Base-by-base conservation (phyloP, 2,329 filamentous ascomycete species). In the Botrytis fabae region DNA sequence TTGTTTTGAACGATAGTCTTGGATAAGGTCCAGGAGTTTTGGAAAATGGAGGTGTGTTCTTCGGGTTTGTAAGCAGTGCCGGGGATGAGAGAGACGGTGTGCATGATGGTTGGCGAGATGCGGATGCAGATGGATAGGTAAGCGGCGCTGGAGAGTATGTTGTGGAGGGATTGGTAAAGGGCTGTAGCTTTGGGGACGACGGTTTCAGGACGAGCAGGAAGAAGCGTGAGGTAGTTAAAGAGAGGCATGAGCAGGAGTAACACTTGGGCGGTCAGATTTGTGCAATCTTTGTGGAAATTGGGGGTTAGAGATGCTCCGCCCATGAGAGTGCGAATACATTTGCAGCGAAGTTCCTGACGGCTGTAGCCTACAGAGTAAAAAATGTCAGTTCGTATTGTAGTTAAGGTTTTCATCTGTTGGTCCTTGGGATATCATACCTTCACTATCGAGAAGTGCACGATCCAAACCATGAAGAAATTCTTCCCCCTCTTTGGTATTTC, bases 201-300 rank as follows among this genome's bases (percentile, higher is more conserved):
- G 1, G 22, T 44, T 16, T 44, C 65, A 1, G 62, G 18, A 5
- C 57, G 69, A 1, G 72, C 65, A 4, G 76, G 62, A 2, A 74
- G 72, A 28, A 61, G n/a, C 59, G 76, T 75, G 38, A 79, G 74
- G 72, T 76, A 78, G 44, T 70, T 61, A 1, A 75, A 74, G 0
- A 80, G 74, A 20, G 79, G 79, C 16, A 74, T 38, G 4, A 80
- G 69, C 16, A 80, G 70, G 14, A 84, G 78, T 14, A 84, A 82
- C 74, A 87, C 83, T 76, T 86, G 85, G 64, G 86, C 86, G 60
- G 85, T 85, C 46, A 87, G 82, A 73, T 84, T 85, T 73, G 86
- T 83, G 1, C 85, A 84, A 69, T 85, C 84, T 12, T 82, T 81
- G 69, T 84, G 82, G 74, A 86, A 80, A 57, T 75, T 44, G 1